Conservation (phyloP, 768 basidiomycete species). For the Termitomyces titanicus region DNA sequence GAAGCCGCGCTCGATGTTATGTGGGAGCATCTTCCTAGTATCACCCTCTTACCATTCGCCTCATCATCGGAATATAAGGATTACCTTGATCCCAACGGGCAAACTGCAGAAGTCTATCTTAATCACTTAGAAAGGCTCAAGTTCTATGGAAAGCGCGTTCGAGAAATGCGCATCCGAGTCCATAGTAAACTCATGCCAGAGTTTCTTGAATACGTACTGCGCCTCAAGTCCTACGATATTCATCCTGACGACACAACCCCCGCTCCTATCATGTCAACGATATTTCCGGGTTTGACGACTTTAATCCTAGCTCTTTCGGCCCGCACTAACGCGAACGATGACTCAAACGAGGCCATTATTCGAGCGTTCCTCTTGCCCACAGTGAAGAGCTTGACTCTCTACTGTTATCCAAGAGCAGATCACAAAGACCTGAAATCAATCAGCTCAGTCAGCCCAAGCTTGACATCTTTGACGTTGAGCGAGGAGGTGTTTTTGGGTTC, state of each 20-base stretch:
- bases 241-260: background rate
- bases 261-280: background rate
- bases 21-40: background rate
- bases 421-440: background rate
- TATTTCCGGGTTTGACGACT: constrained; percentile 1
- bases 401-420: background rate
- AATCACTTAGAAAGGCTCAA: constrained; percentile 4
- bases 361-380: constrained; percentile 4
- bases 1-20: constrained; percentile 8
- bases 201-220: background rate
- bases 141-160: constrained; percentile 7
- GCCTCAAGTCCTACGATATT: background rate
- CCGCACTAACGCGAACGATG: background rate
- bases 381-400: background rate
- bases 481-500: background rate
- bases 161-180: constrained; percentile 2
- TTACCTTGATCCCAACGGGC: background rate
- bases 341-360: background rate
- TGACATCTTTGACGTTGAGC: constrained; percentile 1
- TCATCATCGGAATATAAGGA: background rate
- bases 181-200: constrained; percentile 4
- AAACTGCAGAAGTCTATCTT: background rate
- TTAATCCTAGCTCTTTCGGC: background rate
- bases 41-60: constrained; percentile 5
- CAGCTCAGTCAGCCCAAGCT: background rate